phyloP scores from a whole-genome alignment of 1,139 yeast genomes.

The Pichiaceae sp. region DNA sequence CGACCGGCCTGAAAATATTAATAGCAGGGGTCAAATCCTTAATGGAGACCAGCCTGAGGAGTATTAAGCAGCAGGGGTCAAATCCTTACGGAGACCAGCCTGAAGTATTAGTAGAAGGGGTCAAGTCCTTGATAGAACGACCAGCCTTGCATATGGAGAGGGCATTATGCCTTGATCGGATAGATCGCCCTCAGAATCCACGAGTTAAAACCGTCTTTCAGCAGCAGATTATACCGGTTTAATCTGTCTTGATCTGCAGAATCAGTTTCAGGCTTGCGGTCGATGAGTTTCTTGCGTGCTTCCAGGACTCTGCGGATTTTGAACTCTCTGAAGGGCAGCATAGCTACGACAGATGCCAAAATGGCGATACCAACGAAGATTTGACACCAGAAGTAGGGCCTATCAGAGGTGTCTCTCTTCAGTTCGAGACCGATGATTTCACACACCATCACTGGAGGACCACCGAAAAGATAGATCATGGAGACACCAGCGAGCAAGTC shows the following conservation, averaged over 20 bases:
- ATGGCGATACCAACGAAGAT: conserved; percentile 48
- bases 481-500: conserved; percentile 27
- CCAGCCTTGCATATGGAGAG: too few species aligned
- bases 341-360: conserved; percentile 26
- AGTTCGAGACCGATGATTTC: conserved; percentile 44
- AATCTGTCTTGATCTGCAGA: conserved; percentile 10
- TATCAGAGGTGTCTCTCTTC: conserved; percentile 19
- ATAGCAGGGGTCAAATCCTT: too few species aligned
- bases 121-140: too few species aligned
- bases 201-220: not conserved
- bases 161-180: not conserved
- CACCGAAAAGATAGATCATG: conserved; percentile 22
- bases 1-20: too few species aligned
- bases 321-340: conserved; percentile 32
- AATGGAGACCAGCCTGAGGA: not conserved
- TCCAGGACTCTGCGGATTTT: conserved; percentile 24
- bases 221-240: conserved; percentile 18
- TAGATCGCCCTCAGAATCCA: not conserved
- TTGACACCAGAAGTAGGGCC: conserved; percentile 52
- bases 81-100: too few species aligned
- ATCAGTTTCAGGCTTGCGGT: not conserved
- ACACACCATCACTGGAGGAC: conserved; percentile 23
- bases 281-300: conserved; percentile 11
- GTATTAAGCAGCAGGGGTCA: too few species aligned
- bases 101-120: too few species aligned